Conservation (phyloP, 768 basidiomycete species). For the Rhodotorula paludigena region DNA sequence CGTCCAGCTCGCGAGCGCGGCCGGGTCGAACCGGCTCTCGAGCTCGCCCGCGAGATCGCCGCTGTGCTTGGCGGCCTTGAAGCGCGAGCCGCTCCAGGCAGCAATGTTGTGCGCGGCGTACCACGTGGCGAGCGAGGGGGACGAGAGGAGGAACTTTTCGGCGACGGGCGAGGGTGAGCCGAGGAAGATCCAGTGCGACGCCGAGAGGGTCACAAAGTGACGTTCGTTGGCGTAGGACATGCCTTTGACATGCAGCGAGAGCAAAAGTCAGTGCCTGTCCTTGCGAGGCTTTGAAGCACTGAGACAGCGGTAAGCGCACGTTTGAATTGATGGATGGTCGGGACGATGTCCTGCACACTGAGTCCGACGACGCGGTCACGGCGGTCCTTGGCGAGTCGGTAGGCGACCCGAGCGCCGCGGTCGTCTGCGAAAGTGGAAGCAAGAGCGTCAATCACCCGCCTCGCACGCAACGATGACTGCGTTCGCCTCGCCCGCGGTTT, state of each 20-base stretch:
- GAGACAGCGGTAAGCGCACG: constrained; percentile 27
- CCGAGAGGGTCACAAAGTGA: background rate
- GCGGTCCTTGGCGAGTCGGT: constrained; percentile 45
- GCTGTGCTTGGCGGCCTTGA: background rate
- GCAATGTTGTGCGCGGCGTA: constrained; percentile 3
- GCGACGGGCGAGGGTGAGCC: background rate
- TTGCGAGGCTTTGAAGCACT: no score
- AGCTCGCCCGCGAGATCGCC: background rate
- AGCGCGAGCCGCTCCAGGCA: background rate
- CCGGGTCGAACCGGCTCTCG: background rate
- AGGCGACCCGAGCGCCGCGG: constrained; percentile 45
- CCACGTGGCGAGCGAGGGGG: background rate
- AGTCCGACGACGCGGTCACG: constrained; percentile 40
- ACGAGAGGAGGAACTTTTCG: constrained; percentile 3
- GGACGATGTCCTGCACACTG: constrained; percentile 46
- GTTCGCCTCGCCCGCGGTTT: no score
- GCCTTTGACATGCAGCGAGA: no score
- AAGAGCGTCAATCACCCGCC: no score
- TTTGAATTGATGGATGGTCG: constrained; percentile 43
- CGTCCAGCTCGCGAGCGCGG: background rate
- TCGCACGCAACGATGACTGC: no score
- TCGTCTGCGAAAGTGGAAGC: constrained; percentile 42
- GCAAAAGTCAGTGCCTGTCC: no score
- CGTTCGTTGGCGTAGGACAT: background rate
- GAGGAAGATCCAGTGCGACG: constrained; percentile 15